phyloP scores from a whole-genome alignment of 345 rosid genomes.

The Hypericum androsaemum region DNA sequence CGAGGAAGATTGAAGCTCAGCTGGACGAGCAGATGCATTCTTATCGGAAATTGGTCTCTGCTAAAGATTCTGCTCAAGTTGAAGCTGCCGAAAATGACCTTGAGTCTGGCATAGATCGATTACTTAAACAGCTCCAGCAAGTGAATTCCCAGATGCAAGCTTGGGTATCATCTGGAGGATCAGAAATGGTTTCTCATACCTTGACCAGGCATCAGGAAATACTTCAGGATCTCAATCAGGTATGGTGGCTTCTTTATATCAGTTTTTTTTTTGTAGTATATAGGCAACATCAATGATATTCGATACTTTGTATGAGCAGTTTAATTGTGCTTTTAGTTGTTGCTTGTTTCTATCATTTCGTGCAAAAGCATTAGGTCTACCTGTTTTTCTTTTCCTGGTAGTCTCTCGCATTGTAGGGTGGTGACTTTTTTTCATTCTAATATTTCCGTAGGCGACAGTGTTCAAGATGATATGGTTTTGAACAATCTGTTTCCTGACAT shows the following conservation, averaged over 20 bases:
- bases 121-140: conserved; percentile 69
- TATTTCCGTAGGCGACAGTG: no score
- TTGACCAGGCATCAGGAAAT: conserved; percentile 95
- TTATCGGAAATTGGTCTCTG: conserved; percentile 70
- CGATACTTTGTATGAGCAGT: no score
- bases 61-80: conserved; percentile 47
- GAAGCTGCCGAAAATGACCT: conserved; percentile 64
- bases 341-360: no score
- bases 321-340: no score
- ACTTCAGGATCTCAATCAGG: conserved; percentile 89
- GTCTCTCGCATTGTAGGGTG: no score
- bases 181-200: conserved; percentile 98
- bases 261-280: not conserved
- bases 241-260: conserved; percentile 13
- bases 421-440: no score
- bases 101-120: conserved; percentile 63
- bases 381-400: no score
- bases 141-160: conserved; percentile 89
- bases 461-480: no score
- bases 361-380: no score
- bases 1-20: conserved; percentile 93
- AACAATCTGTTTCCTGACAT: no score
- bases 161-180: conserved; percentile 95
- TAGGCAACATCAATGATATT: not conserved
- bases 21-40: conserved; percentile 94